Evolutionary conservation across 306 rosid genomes (phyloP).

Genomic region (barrel medic (Medicago truncatula)): DNA sequence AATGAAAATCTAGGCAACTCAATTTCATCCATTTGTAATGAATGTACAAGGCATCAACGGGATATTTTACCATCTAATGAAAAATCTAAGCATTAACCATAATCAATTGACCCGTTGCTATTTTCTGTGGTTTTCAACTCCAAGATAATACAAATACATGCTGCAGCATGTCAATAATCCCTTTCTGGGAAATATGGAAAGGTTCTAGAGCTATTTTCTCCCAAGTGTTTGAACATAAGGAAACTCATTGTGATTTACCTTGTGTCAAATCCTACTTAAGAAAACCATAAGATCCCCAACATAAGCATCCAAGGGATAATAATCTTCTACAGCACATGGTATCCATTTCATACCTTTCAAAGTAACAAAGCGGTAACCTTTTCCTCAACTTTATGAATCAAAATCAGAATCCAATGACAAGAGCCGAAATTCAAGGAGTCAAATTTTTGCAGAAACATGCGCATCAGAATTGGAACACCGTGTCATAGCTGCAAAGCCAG

Average conservation of each 20-base stretch:
- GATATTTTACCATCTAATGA: constrained; percentile 44
- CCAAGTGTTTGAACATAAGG: constrained; percentile 41
- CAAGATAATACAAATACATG: constrained; percentile 33
- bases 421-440: constrained; percentile 41
- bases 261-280: constrained; percentile 39
- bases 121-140: constrained; percentile 40
- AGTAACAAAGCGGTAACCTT: constrained; percentile 41
- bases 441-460: constrained; percentile 37
- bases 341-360: constrained; percentile 38
- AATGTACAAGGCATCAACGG: constrained; percentile 68
- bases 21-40: constrained; percentile 58
- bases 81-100: constrained; percentile 53
- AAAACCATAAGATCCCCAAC: constrained; percentile 39
- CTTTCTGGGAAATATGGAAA: constrained; percentile 42
- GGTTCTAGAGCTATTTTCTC: constrained; percentile 26
- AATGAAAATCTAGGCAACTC: constrained; percentile 58
- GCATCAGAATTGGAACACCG: constrained; percentile 56
- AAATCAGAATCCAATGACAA: constrained; percentile 44
- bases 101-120: constrained; percentile 38
- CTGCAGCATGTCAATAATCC: constrained; percentile 41
- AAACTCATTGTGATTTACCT: constrained; percentile 40
- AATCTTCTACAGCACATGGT: constrained; percentile 41
- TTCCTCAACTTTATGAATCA: constrained; percentile 40
- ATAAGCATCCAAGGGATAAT: constrained; percentile 33
- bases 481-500: constrained; percentile 90